Conservation (phyloP, 2,329 filamentous ascomycete genomes). For the Peltaster fructicola region DNA sequence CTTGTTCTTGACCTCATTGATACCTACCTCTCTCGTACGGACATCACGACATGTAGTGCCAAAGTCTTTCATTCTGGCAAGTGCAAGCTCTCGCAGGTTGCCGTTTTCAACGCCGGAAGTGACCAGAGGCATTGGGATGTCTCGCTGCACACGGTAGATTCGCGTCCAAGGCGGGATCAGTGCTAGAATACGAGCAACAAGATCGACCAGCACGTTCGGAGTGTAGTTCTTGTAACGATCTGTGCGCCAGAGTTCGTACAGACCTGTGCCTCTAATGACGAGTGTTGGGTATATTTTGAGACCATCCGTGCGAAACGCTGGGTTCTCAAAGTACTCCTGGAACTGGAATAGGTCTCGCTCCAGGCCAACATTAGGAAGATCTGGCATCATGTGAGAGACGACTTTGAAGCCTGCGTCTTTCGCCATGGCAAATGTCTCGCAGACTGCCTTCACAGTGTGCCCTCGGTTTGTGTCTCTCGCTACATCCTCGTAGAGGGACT, state of each 20-base stretch:
- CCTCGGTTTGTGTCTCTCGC: conserved; percentile 95
- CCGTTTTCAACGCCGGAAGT: conserved; percentile 97
- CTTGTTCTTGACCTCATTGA: conserved; percentile 99
- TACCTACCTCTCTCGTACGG: conserved; percentile 85
- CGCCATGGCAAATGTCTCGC: conserved; percentile 89
- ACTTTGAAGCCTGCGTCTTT: conserved; percentile 99
- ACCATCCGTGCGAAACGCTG: conserved; percentile 87
- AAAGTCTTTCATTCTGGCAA: conserved; percentile 98
- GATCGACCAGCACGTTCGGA: conserved; percentile 85
- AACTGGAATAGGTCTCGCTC: conserved; percentile 95
- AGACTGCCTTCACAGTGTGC: conserved; percentile 86
- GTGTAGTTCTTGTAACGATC: conserved; percentile 98
- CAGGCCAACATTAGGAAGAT: conserved; percentile 94
- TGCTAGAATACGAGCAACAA: conserved; percentile 89
- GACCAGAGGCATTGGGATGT: conserved; percentile 99
- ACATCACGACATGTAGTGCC: conserved; percentile 94
- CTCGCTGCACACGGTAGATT: conserved; percentile 94
- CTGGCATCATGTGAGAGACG: conserved; percentile 99
- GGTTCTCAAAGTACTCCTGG: conserved; percentile 93
- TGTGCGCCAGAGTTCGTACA: conserved; percentile 95
- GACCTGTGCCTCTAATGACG: conserved; percentile 85
- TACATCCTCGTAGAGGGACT: conserved; percentile 94
- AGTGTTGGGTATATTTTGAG: conserved; percentile 96
- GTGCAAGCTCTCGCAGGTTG: conserved; percentile 78
- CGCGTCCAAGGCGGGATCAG: conserved; percentile 93